A percentile compares a stretch with the other conserved stretches of the same genome.
These are phyloP conservation scores for Phytophthora pistaciae DNA, from an alignment of 352 stramenopile genomes.

Conservation along the genomic window DNA sequence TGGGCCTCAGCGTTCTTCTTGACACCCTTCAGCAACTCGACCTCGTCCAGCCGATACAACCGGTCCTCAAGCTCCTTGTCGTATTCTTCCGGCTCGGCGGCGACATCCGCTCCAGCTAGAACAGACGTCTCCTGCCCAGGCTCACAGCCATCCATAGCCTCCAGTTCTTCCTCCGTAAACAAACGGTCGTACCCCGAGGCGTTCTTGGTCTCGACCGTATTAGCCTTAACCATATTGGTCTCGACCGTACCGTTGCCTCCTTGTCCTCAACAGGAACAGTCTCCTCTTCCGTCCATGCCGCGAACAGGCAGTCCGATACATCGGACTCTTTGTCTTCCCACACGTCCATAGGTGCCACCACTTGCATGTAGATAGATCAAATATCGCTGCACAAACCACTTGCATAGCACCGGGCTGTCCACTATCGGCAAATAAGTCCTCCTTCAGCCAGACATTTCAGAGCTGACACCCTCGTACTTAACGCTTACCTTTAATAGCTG, in stretches of 20 bases:
- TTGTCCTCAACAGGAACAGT: too few relatives aligned
- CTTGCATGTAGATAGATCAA: too few relatives aligned
- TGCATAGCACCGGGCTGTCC: too few relatives aligned
- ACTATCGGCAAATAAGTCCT: too few relatives aligned
- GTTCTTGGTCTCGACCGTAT: background rate
- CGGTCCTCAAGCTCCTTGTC: slow-evolving; percentile 9
- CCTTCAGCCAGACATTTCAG: too few relatives aligned
- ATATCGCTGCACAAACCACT: too few relatives aligned
- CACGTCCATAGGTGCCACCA: too few relatives aligned
- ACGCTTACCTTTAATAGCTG: too few relatives aligned
- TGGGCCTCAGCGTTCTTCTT: background rate
- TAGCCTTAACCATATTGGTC: background rate
- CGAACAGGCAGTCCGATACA: background rate
- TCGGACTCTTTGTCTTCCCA: too few relatives aligned
- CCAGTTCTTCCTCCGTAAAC: slow-evolving; percentile 1
- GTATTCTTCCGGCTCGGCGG: background rate
- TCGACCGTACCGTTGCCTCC: background rate
- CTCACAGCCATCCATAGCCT: background rate
- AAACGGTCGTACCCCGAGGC: background rate
- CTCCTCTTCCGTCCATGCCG: too few relatives aligned
- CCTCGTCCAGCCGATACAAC: slow-evolving; percentile 4
- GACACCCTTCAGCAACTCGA: background rate
- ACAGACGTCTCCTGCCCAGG: background rate
- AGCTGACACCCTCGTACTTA: too few relatives aligned
- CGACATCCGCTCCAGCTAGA: background rate